Evolutionary conservation across 257 asterid genomes (phyloP), one percentile per base, ranked within the genome.

Genomic region (Oldenlandia corymbosa): DNA sequence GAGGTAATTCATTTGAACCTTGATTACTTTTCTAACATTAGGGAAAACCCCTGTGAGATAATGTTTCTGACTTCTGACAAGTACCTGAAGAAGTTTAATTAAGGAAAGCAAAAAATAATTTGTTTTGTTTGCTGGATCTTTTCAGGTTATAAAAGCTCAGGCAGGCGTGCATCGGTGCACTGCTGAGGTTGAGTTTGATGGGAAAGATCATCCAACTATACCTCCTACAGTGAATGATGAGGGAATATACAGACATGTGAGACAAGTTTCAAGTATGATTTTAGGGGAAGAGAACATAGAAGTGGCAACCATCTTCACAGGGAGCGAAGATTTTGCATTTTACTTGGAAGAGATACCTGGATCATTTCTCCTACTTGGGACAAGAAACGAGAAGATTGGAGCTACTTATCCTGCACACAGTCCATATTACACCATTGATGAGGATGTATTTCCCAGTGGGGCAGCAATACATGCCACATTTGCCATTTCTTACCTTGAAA

Each of bases 311-410:
- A 52, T 34, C 0, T 75, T 68, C 27, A 81, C 78, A 82, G 90
- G 85, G 30, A 76, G 85, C 66, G 90, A 84, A 71, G 90, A 84
- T 66, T 84, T 84, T 71, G 77, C 87, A n/a, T 55, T 75, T 6
- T 84, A 73, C 57, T 70, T 71, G 26, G 87, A 84, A 34, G 66
- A 53, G 48, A 68, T 81, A 17, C 67, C 74, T 1, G 83, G 82
- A 16, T 49, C 79, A 0, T 79, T 73, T 37, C 64, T 74, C 75
- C 48, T 81, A 5, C 57, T 84, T 27, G 90, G 90, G 13, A 59
- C 41, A 17, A 68, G 65, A 28, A 84, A 77, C 58, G 79, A 84
- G 48, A 58, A 68, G 31, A 54, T 32, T 45, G 83, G 80, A 24
- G 75, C 81, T 21, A 30, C 75, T 37, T 64, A 72, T 45, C 87